Conservation (phyloP, 1,139 yeast species). For the Scheffersomyces insectosa region DNA sequence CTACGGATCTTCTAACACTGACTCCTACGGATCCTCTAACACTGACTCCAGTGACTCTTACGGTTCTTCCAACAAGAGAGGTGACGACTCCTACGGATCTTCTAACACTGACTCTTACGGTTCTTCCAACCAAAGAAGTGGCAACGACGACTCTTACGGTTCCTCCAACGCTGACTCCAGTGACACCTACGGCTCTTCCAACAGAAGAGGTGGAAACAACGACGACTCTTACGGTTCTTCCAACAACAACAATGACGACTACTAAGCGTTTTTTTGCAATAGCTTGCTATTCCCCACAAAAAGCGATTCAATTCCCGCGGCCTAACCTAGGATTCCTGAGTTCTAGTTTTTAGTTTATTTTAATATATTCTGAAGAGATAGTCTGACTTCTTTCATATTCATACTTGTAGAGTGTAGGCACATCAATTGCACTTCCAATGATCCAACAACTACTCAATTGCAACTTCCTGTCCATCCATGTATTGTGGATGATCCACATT, state of each 20-base stretch:
- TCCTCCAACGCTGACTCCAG: conserved; percentile 11
- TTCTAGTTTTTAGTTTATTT: too few relatives aligned
- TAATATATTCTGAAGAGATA: too few relatives aligned
- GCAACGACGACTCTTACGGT: conserved; percentile 15
- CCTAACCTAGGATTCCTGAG: too few relatives aligned
- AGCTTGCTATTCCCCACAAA: too few relatives aligned
- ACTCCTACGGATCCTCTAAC: conserved; percentile 13
- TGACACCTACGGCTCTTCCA: conserved; percentile 11
- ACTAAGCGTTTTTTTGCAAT: conserved; percentile 5
- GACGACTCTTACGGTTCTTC: conserved; percentile 8
- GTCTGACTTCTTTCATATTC: too few relatives aligned
- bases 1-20: conserved; percentile 13
- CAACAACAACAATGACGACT: conserved; percentile 5
- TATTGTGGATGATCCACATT: too few relatives aligned
- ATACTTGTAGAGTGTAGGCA: too few relatives aligned
- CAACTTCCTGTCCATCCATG: too few relatives aligned
- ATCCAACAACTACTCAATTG: too few relatives aligned
- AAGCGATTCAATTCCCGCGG: too few relatives aligned
- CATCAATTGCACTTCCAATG: too few relatives aligned
- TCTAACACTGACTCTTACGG: conserved; percentile 7
- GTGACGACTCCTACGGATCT: conserved; percentile 6
- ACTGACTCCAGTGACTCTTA: conserved; percentile 7
- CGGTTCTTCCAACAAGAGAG: conserved; percentile 6
- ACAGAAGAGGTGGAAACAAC: conserved; percentile 3
- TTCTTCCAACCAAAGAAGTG: conserved; percentile 9